A percentile compares a stretch with the other conserved stretches of the same genome.
These are phyloP conservation scores for Candida albicans DNA, from an alignment of 1,139 yeast species.

Conservation along the genomic window DNA sequence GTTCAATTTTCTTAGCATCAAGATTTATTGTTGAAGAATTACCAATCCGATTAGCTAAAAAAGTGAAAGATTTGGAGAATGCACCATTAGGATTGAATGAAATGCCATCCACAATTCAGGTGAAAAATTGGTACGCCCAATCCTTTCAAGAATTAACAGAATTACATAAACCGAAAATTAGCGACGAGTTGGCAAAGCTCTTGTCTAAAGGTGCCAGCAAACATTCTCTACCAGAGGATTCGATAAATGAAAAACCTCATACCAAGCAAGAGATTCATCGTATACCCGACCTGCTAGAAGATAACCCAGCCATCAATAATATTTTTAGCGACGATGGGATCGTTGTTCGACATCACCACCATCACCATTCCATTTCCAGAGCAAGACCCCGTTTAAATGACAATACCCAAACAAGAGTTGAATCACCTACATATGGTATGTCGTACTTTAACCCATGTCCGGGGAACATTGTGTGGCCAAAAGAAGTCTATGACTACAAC, in stretches of 20 bases:
- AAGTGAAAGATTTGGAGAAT: conserved; percentile 80
- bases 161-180: conserved; percentile 50
- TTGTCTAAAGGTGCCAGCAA: conserved; percentile 24
- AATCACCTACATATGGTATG: conserved; percentile 49
- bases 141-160: conserved; percentile 79
- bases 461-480: conserved; percentile 59
- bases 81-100: conserved; percentile 74
- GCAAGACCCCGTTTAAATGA: conserved; percentile 6
- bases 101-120: conserved; percentile 75
- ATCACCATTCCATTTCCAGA: conserved; percentile 10
- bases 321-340: conserved; percentile 56
- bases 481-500: conserved; percentile 74
- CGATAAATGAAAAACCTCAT: conserved; percentile 8
- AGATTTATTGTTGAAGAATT: conserved; percentile 85
- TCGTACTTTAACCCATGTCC: conserved; percentile 64
- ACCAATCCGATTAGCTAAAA: conserved; percentile 82
- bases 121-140: conserved; percentile 89
- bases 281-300: conserved; percentile 19
- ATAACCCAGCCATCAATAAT: conserved; percentile 44
- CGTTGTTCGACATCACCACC: conserved; percentile 37
- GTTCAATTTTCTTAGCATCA: conserved; percentile 78
- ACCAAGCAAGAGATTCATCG: conserved; percentile 12
- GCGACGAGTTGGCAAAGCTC: conserved; percentile 37
- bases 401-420: conserved; percentile 17
- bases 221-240: neutral